phyloP scores from a whole-genome alignment of 306 rosid species.

The Elaeagnus macrophylla region DNA sequence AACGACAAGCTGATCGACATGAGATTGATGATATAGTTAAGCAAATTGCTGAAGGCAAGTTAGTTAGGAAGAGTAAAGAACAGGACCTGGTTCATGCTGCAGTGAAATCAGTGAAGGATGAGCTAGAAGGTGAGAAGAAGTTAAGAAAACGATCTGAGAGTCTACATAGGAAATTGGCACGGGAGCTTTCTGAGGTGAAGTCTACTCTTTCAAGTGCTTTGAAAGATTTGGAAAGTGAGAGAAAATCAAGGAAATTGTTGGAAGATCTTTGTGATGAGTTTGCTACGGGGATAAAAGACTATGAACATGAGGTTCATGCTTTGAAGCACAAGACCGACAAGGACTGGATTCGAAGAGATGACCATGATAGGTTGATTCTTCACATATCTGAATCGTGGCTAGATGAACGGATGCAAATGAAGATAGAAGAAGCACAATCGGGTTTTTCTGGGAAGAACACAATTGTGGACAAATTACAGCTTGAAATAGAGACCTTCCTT shows the following conservation, averaged over 20 bases:
- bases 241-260: constrained; percentile 51
- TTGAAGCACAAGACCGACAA: constrained; percentile 61
- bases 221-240: constrained; percentile 67
- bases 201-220: constrained; percentile 44
- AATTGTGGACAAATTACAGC: constrained; percentile 66
- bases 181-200: constrained; percentile 75
- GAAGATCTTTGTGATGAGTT: constrained; percentile 85
- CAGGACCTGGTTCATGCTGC: constrained; percentile 83
- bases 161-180: constrained; percentile 78
- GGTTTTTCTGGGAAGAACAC: constrained; percentile 39
- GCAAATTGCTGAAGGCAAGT: constrained; percentile 80
- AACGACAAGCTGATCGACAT: constrained; percentile 69
- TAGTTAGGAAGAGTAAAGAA: constrained; percentile 73
- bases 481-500: constrained; percentile 86
- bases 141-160: constrained; percentile 84
- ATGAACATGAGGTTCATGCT: constrained; percentile 64
- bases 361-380: constrained; percentile 58
- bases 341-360: constrained; percentile 48
- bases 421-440: constrained; percentile 53
- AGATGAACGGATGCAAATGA: constrained; percentile 90
- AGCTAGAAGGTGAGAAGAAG: constrained; percentile 85
- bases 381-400: constrained; percentile 98
- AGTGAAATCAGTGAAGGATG: constrained; percentile 75
- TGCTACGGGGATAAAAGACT: constrained; percentile 70
- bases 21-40: constrained; percentile 78